Evolutionary conservation across 441 rosid species (phyloP), one percentile per base, ranked within the genome.

Genomic region (Euphorbia celastroides): DNA sequence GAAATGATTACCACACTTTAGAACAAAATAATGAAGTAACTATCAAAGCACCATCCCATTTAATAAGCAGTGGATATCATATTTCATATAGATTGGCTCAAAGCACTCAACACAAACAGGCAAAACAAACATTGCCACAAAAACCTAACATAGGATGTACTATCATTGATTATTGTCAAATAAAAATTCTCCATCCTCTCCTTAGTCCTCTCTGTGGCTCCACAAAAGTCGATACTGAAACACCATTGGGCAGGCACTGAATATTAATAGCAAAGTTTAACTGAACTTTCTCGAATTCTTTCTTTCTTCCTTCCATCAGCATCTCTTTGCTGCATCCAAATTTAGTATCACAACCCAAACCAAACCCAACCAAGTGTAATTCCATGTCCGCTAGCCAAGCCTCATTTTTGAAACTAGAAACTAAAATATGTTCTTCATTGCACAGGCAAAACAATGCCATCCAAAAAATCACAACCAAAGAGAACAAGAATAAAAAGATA

Each of bases 31-130:
- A 1, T 14, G 10, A 34, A 46, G 46, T 14, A 62, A 60, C 2
- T 62, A 66, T 64, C 36, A 73, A 57, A 58, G 13, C 42, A 34
- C 12, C n/a, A 65, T 52, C 23, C 41, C 54, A 34, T 36, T 16
- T 26, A 27, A 57, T 27, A 57, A 57, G 20, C 51, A 38, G 28
- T 16, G 28, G 31, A 12, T 38, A 22, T 13, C 7, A 12, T 23
- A 25, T 23, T 41, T 61, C 52, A 16, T 14, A 41, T 5, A 14
- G 31, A 23, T 22, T 11, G 46, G n/a, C 27, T 38, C n/a, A 11
- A 27, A 61, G 32, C 42, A 38, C 23, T 36, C 11, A 28, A 20
- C 5, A 27, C 22, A 5, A 3, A 27, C 19, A 28, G 26, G 19
- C 5, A 59, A n/a, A 23, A 20, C 8, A 20, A 59, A 2, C 1